Percentiles rank a stretch among this genome's conserved stretches.
phyloP scores from a whole-genome alignment of 345 rosid genomes.

The Citropsis articulata region DNA sequence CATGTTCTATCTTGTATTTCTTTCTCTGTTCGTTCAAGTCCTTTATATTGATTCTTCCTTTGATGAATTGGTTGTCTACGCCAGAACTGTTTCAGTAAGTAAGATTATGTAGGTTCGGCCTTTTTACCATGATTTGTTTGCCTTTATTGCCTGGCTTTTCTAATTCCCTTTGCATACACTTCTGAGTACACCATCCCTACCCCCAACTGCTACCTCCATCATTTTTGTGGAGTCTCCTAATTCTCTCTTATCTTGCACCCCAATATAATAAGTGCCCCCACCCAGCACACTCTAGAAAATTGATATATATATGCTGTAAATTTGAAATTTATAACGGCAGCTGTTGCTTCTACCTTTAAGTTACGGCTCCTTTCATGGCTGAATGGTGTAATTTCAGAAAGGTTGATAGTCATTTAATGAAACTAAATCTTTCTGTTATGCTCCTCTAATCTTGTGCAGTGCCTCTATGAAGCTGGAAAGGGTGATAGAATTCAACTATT shows the following conservation, averaged over 20 bases:
- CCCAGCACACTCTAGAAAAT: background rate
- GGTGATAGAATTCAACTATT: constrained; percentile 53
- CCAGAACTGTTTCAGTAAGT: background rate
- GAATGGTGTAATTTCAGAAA: constrained; percentile 8
- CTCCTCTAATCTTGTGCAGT: constrained; percentile 43
- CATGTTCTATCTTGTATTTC: background rate
- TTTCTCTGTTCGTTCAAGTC: background rate
- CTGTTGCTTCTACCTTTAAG: constrained; percentile 14
- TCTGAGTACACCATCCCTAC: background rate
- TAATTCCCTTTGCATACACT: background rate
- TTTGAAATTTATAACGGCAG: background rate
- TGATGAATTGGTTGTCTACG: background rate
- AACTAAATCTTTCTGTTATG: constrained; percentile 18
- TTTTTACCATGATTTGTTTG: background rate
- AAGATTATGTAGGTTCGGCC: background rate
- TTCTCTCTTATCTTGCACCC: background rate
- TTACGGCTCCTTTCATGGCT: background rate
- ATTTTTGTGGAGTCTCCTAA: background rate
- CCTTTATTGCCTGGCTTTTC: background rate
- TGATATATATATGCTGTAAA: background rate
- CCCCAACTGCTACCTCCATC: too few species aligned
- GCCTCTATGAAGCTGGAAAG: constrained; percentile 73
- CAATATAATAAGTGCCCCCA: background rate
- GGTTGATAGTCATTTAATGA: constrained; percentile 1
- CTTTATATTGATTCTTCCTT: background rate